phyloP scores from a whole-genome alignment of 2,329 filamentous ascomycete species.

The Elsinoe ampelina region DNA sequence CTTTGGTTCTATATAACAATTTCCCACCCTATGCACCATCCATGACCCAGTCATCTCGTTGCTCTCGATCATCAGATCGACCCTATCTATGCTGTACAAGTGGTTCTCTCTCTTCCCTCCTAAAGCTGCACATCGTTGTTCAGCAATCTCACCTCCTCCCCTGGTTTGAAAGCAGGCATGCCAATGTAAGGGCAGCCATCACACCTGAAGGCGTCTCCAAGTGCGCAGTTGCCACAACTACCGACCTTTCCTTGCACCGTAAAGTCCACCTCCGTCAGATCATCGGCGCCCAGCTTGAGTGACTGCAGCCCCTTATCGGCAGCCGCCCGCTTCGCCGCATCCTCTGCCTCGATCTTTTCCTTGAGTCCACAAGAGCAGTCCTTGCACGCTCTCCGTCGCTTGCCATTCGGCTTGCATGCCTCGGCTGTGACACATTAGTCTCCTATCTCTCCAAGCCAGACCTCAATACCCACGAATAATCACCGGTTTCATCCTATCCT shows the following conservation, averaged over 20 bases:
- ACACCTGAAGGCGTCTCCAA: slow-evolving; percentile 70
- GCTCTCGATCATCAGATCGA: neutral
- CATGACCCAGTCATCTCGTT: neutral
- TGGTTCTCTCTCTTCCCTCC: slow-evolving; percentile 7
- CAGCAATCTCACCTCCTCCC: slow-evolving; percentile 81
- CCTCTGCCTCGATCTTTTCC: slow-evolving; percentile 76
- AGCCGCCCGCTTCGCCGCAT: slow-evolving; percentile 54
- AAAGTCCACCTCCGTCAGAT: slow-evolving; percentile 87
- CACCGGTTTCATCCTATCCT: slow-evolving; percentile 68
- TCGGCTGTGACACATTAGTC: slow-evolving; percentile 48
- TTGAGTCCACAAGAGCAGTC: slow-evolving; percentile 95
- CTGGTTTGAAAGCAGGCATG: slow-evolving; percentile 90
- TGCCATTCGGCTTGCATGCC: slow-evolving; percentile 81
- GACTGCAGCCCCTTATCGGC: slow-evolving; percentile 58
- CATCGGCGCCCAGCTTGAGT: slow-evolving; percentile 63
- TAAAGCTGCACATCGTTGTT: slow-evolving; percentile 80
- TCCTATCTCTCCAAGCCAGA: slow-evolving; percentile 5
- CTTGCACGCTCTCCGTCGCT: slow-evolving; percentile 89
- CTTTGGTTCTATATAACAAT: neutral
- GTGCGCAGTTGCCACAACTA: slow-evolving; percentile 84
- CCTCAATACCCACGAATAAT: slow-evolving; percentile 54
- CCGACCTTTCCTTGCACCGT: slow-evolving; percentile 96
- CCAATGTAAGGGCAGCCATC: slow-evolving; percentile 75
- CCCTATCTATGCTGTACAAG: neutral
- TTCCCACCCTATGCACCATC: neutral